phyloP scores from a whole-genome alignment of 164 flowering plant species.

The Liriodendron chinense region DNA sequence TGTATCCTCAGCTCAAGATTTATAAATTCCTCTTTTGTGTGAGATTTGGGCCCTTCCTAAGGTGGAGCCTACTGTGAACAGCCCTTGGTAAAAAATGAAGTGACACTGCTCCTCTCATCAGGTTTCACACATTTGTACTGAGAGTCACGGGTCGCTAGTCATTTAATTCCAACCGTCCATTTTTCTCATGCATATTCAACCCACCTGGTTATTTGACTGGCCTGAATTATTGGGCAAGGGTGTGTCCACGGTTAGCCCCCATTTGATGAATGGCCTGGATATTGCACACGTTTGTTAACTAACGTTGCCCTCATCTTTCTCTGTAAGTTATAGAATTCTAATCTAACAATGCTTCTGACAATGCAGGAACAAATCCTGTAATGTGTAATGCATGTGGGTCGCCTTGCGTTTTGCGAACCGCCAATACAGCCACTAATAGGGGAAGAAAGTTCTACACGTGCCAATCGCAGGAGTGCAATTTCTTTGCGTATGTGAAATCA shows the following conservation, averaged over 20 bases:
- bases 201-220: neutral
- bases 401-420: conserved; percentile 65
- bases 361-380: conserved; percentile 62
- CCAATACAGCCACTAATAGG: conserved; percentile 79
- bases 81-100: no score
- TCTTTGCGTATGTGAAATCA: conserved; percentile 57
- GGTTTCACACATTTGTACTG: no score
- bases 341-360: conserved; percentile 10
- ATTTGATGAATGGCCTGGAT: neutral
- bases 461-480: conserved; percentile 74
- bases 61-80: no score
- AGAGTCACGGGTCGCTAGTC: no score
- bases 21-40: no score
- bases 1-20: no score
- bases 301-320: neutral
- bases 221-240: neutral
- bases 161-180: no score
- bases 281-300: neutral
- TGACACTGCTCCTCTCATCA: no score
- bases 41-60: no score
- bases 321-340: neutral
- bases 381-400: conserved; percentile 66
- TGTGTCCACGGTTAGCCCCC: neutral
- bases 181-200: no score
- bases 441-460: conserved; percentile 92